Percentiles rank a stretch among this genome's conserved stretches.
These are phyloP conservation scores for Fusarium anguioides DNA, from an alignment of 2,329 filamentous ascomycete genomes.

Conservation along the genomic window DNA sequence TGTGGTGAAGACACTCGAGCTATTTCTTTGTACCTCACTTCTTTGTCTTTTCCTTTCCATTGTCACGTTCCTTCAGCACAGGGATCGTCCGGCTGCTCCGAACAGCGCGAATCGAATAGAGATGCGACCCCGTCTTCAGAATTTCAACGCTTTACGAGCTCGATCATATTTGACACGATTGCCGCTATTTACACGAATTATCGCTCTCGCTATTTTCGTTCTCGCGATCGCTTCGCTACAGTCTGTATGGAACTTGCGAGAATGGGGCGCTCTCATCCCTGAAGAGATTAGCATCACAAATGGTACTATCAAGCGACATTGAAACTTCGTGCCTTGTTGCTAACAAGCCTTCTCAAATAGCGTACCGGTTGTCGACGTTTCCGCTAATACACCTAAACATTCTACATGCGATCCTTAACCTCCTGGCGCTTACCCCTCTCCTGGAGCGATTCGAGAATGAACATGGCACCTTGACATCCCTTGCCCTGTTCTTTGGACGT, in stretches of 20 bases:
- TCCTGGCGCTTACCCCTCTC: slow-evolving; percentile 84
- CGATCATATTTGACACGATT: slow-evolving; percentile 85
- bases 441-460: slow-evolving; percentile 94
- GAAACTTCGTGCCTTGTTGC: not conserved
- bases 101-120: slow-evolving; percentile 38
- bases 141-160: slow-evolving; percentile 77
- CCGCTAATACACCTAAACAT: slow-evolving; percentile 86
- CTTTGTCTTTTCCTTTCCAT: not conserved
- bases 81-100: slow-evolving; percentile 41
- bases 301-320: slow-evolving; percentile 60
- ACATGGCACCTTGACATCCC: slow-evolving; percentile 88
- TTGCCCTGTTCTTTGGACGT: slow-evolving; percentile 92
- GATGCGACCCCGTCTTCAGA: slow-evolving; percentile 50
- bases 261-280: slow-evolving; percentile 85
- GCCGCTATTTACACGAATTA: slow-evolving; percentile 84
- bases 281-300: slow-evolving; percentile 76
- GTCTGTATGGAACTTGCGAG: slow-evolving; percentile 74
- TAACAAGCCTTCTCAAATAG: slow-evolving; percentile 57
- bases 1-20: not conserved
- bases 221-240: slow-evolving; percentile 75
- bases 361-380: slow-evolving; percentile 93
- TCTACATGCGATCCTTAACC: slow-evolving; percentile 83
- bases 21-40: not conserved
- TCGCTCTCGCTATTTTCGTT: slow-evolving; percentile 71
- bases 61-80: slow-evolving; percentile 5